Evolutionary conservation across 2,329 filamentous ascomycete species (phyloP).

Genomic region (Aspergillus sp.): DNA sequence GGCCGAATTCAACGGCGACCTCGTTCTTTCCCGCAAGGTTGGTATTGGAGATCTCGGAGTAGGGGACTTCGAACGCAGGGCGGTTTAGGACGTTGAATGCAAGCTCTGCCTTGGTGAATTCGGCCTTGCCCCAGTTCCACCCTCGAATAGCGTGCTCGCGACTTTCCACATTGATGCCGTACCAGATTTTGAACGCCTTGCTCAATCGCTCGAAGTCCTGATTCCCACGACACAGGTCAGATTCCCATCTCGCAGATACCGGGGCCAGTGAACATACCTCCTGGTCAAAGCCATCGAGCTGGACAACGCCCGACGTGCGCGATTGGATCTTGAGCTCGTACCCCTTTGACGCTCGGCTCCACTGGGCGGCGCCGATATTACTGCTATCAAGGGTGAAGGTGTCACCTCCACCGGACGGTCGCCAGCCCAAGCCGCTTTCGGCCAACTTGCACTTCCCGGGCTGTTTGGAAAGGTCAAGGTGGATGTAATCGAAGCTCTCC

Average conservation of each 20-base stretch:
- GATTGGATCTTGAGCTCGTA: slow-evolving; percentile 89
- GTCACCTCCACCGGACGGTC: slow-evolving; percentile 74
- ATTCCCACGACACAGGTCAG: slow-evolving; percentile 7
- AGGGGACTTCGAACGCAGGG: slow-evolving; percentile 92
- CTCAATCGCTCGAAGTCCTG: slow-evolving; percentile 79
- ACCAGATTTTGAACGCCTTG: slow-evolving; percentile 98
- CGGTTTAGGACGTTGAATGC: slow-evolving; percentile 95
- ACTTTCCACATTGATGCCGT: slow-evolving; percentile 82
- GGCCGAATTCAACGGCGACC: slow-evolving; percentile 86
- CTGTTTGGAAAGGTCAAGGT: slow-evolving; percentile 88
- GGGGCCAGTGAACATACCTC: slow-evolving; percentile 44
- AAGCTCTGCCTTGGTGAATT: slow-evolving; percentile 90
- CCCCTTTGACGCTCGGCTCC: slow-evolving; percentile 86
- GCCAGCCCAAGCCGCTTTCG: slow-evolving; percentile 92
- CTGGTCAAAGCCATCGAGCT: slow-evolving; percentile 89
- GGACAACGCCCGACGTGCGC: slow-evolving; percentile 73
- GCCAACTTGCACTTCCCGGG: slow-evolving; percentile 89
- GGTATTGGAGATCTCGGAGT: slow-evolving; percentile 94
- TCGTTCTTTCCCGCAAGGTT: slow-evolving; percentile 97
- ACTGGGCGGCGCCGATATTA: slow-evolving; percentile 80
- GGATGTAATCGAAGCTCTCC: slow-evolving; percentile 97
- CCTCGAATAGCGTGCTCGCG: slow-evolving; percentile 90
- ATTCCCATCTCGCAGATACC: background rate
- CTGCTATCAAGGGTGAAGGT: slow-evolving; percentile 85
- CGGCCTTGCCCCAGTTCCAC: slow-evolving; percentile 99